phyloP scores from a whole-genome alignment of 176 grass and related monocot genomes.

The Oryza australiensis region DNA sequence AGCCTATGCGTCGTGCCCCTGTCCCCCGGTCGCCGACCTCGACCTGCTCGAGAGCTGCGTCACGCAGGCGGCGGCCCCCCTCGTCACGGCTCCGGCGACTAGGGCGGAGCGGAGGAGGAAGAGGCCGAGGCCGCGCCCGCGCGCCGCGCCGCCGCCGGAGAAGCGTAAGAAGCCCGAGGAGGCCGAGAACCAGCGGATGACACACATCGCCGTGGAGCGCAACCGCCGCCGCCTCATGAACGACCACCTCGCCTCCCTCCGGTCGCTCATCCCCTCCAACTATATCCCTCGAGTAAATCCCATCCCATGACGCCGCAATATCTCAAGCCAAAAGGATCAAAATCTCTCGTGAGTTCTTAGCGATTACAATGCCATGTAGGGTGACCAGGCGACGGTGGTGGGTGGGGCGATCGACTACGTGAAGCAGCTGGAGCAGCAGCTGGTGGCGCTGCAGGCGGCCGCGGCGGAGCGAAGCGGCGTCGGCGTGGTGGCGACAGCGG shows the following conservation, averaged over 20 bases:
- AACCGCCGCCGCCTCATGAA: constrained; percentile 99
- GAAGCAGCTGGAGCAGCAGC: constrained; percentile 90
- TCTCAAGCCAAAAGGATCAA: background rate
- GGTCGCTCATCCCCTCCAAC: constrained; percentile 70
- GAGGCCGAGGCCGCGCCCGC: constrained; percentile 40
- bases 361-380: constrained; percentile 38
- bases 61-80: constrained; percentile 40
- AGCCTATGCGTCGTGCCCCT: constrained; percentile 12
- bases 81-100: background rate
- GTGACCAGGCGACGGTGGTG: constrained; percentile 93
- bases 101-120: constrained; percentile 42
- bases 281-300: constrained; percentile 72
- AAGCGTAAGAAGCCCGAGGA: constrained; percentile 72
- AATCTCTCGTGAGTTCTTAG: background rate
- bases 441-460: constrained; percentile 63
- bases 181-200: constrained; percentile 90
- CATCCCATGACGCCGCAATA: background rate
- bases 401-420: constrained; percentile 92
- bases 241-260: constrained; percentile 79
- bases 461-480: constrained; percentile 29
- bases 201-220: constrained; percentile 93
- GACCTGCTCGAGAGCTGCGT: constrained; percentile 91
- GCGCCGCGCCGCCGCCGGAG: constrained; percentile 25
- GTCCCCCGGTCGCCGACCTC: constrained; percentile 21
- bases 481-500: background rate